phyloP scores from a whole-genome alignment of 2,329 filamentous ascomycete species.

The Leptosphaerulina australis region DNA sequence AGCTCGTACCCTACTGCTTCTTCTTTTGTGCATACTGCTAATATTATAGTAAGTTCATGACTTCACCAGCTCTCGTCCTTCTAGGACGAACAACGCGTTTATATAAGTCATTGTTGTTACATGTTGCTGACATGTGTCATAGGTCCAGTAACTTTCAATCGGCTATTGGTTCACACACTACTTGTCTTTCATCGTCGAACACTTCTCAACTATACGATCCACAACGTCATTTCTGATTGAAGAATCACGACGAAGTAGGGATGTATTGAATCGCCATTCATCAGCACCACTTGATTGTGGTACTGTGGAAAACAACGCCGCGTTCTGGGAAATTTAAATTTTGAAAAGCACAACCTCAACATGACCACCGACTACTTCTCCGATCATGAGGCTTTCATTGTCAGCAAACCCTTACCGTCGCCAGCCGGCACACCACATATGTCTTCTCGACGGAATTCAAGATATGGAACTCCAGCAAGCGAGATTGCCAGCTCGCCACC shows the following conservation, averaged over 20 bases:
- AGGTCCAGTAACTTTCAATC: background rate
- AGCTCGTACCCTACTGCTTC: slow-evolving; percentile 9
- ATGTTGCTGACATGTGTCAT: background rate
- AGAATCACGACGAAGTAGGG: slow-evolving; percentile 18
- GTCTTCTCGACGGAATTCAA: slow-evolving; percentile 68
- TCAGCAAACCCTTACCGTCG: slow-evolving; percentile 65
- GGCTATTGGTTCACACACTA: background rate
- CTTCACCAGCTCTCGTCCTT: background rate
- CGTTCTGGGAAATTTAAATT: background rate
- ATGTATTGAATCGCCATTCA: slow-evolving; percentile 34
- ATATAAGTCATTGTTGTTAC: no score
- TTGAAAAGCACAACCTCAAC: slow-evolving; percentile 6
- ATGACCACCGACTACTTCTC: slow-evolving; percentile 56
- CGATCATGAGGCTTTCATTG: slow-evolving; percentile 51
- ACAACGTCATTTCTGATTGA: background rate
- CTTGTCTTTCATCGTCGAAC: background rate
- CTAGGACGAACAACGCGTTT: no score
- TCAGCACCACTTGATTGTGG: slow-evolving; percentile 41
- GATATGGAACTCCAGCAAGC: slow-evolving; percentile 63
- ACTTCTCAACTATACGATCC: background rate
- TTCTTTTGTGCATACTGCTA: slow-evolving; percentile 4
- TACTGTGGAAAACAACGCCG: slow-evolving; percentile 18
- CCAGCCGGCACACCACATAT: slow-evolving; percentile 75
- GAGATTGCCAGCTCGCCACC: slow-evolving; percentile 69
- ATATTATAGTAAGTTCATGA: slow-evolving; percentile 8